Evolutionary conservation across 2,329 filamentous ascomycete species (phyloP).

Genomic region (Calonectria leucothoes): DNA sequence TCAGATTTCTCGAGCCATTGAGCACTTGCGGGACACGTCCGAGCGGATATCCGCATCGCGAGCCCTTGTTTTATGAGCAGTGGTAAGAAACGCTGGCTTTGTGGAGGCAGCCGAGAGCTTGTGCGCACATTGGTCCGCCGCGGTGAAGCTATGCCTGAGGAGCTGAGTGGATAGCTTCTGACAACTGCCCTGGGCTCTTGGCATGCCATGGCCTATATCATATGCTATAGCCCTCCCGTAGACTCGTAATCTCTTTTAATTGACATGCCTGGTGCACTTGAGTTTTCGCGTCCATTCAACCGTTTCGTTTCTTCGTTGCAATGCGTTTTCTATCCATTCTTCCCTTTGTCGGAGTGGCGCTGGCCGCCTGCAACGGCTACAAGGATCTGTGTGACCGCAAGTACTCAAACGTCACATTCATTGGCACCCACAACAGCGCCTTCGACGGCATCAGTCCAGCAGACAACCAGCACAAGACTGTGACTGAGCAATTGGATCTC

Average conservation of each 20-base stretch:
- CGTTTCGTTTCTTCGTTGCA: background rate
- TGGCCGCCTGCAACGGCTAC: slow-evolving; percentile 66
- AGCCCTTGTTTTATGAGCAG: background rate
- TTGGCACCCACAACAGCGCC: slow-evolving; percentile 74
- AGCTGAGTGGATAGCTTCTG: background rate
- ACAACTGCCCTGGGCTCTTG: background rate
- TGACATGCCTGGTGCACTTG: background rate
- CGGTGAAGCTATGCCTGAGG: background rate
- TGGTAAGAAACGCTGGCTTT: background rate
- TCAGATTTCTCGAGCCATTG: background rate
- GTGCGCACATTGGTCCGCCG: slow-evolving; percentile 2
- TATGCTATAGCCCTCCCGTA: background rate
- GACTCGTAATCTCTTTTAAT: background rate
- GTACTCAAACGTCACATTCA: slow-evolving; percentile 71
- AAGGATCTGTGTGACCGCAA: slow-evolving; percentile 64
- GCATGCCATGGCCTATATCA: slow-evolving; percentile 7
- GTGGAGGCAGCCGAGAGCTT: background rate
- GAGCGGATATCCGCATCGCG: background rate
- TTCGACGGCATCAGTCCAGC: slow-evolving; percentile 67
- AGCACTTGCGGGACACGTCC: background rate
- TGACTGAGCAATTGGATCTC: slow-evolving; percentile 67
- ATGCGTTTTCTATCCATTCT: slow-evolving; percentile 34
- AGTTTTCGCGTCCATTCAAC: background rate
- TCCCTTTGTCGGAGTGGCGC: slow-evolving; percentile 27
- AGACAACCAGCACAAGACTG: slow-evolving; percentile 71